phyloP scores from a whole-genome alignment of 768 basidiomycete genomes.

The Podaxis mareebaensis region DNA sequence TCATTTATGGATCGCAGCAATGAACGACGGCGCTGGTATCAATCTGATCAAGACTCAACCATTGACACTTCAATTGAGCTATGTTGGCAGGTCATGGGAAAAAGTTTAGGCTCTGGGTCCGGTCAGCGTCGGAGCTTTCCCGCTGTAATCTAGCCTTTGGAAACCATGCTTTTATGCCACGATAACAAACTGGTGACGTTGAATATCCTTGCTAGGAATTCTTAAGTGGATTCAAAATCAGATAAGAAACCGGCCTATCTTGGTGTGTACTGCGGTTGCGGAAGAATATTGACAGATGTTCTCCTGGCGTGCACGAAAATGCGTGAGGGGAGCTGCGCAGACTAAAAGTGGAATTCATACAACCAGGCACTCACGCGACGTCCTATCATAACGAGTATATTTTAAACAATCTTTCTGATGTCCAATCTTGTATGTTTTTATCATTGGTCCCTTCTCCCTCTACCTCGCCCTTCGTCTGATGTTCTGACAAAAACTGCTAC shows the following conservation, averaged over 20 bases:
- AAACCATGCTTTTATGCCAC: background rate
- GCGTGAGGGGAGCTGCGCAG: background rate
- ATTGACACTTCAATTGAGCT: background rate
- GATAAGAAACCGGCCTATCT: background rate
- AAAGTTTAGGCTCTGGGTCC: background rate
- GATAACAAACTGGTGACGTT: background rate
- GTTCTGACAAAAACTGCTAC: constrained; percentile 2
- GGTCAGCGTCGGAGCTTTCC: background rate
- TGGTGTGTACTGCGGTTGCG: background rate
- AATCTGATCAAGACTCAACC: background rate
- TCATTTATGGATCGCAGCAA: background rate
- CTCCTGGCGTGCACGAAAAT: background rate
- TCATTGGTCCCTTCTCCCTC: background rate
- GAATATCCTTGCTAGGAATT: background rate
- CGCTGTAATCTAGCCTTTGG: background rate
- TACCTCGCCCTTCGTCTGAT: background rate
- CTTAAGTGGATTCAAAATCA: background rate
- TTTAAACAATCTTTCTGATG: background rate
- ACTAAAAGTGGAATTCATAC: background rate
- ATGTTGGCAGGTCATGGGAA: background rate
- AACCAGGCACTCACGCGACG: background rate
- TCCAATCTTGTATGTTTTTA: background rate
- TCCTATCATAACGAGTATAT: background rate
- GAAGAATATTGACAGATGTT: background rate
- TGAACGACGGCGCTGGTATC: background rate